Conservation (phyloP, 2,329 filamentous ascomycete genomes). For the Colletotrichum scovillei region DNA sequence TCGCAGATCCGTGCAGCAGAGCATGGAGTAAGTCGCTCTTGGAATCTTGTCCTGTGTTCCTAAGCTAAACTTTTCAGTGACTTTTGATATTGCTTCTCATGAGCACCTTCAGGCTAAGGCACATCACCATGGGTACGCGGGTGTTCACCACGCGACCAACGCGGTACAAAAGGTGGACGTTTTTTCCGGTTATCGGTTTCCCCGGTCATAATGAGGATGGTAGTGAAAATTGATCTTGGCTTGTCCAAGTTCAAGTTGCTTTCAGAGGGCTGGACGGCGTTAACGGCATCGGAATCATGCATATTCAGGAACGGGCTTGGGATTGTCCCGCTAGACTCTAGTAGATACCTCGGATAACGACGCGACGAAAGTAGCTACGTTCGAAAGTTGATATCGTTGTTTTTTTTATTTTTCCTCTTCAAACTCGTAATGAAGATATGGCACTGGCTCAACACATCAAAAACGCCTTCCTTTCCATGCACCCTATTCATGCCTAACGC, state of each 20-base stretch:
- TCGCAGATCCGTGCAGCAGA: slow-evolving; percentile 79
- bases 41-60: not conserved
- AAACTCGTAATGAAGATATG: not conserved
- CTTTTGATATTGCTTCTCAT: slow-evolving; percentile 4
- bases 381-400: not conserved
- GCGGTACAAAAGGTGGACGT: not conserved
- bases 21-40: slow-evolving; percentile 65
- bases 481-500: not conserved
- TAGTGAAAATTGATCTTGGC: not conserved
- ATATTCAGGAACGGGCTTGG: slow-evolving; percentile 30
- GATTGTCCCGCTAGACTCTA: slow-evolving; percentile 32
- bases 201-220: not conserved
- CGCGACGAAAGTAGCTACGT: slow-evolving; percentile 28
- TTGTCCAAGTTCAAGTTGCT: slow-evolving; percentile 21
- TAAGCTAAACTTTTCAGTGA: slow-evolving; percentile 12
- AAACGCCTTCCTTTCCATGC: slow-evolving; percentile 17
- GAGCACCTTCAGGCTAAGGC: not conserved
- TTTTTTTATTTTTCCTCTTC: not conserved
- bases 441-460: not conserved
- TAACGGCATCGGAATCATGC: slow-evolving; percentile 31
- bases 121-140: not conserved
- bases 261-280: slow-evolving; percentile 27
- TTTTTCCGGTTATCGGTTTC: not conserved
- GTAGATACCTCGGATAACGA: slow-evolving; percentile 36
- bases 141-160: not conserved